Conservation (phyloP, 768 basidiomycete genomes). For the Mycena amicta region DNA sequence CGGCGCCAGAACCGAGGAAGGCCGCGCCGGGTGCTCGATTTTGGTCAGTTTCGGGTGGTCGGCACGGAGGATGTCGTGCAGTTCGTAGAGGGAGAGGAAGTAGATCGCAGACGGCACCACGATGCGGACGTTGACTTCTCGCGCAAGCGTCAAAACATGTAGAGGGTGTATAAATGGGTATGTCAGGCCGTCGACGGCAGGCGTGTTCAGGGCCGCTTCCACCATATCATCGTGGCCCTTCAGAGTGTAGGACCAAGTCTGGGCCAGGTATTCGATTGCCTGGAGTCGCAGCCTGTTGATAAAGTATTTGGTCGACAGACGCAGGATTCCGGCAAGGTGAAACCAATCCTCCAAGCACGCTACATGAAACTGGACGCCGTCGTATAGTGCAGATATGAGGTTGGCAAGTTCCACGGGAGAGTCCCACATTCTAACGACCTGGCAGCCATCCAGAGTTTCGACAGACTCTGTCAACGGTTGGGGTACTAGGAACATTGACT, state of each 20-base stretch:
- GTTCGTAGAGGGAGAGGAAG: slow-evolving; percentile 59
- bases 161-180: slow-evolving; percentile 63
- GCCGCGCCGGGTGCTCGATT: slow-evolving; percentile 50
- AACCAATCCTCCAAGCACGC: background rate
- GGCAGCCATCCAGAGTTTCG: slow-evolving; percentile 49
- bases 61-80: slow-evolving; percentile 47
- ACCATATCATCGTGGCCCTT: slow-evolving; percentile 61
- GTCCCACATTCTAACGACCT: slow-evolving; percentile 57
- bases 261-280: slow-evolving; percentile 49
- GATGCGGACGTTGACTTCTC: slow-evolving; percentile 48
- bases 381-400: slow-evolving; percentile 57
- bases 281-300: slow-evolving; percentile 53
- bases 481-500: slow-evolving; percentile 55
- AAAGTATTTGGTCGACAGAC: slow-evolving; percentile 63
- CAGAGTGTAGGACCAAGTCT: slow-evolving; percentile 57
- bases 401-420: slow-evolving; percentile 48
- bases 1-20: slow-evolving; percentile 44
- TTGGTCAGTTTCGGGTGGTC: slow-evolving; percentile 55
- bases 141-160: slow-evolving; percentile 57
- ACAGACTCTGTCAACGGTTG: slow-evolving; percentile 33
- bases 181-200: slow-evolving; percentile 44
- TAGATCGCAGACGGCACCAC: slow-evolving; percentile 56
- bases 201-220: slow-evolving; percentile 45
- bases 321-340: slow-evolving; percentile 57
- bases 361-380: slow-evolving; percentile 49